Evolutionary conservation across 768 basidiomycete genomes (phyloP), one percentile per base, ranked within the genome.

Genomic region (Leccinum disarticulatum): DNA sequence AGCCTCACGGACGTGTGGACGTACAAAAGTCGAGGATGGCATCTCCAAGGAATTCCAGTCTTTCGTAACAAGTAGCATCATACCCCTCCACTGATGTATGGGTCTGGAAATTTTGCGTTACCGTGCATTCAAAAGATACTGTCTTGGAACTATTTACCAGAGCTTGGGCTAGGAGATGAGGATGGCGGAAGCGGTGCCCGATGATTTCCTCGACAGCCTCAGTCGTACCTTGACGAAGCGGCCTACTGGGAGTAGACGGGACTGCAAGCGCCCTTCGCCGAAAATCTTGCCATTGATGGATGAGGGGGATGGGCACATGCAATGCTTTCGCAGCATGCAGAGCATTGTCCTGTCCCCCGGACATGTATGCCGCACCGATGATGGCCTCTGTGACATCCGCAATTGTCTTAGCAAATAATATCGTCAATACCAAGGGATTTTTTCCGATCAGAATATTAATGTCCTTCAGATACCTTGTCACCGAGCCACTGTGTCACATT

Each of bases 361-460:
- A 84, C 49, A 90, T 77, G 68, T 87, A 93, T 5, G 88, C 90
- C 17, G 91, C 92, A 35, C 88, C 93, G 28, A 93, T 85, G 60
- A 94, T 84, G 4, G 93, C 90, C 73, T 95, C 93, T 9, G 84
- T 83, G 47, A 93, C 89, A 73, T 95, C 93, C 52, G 93, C 92
- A 30, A 93, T 79, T 22, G 86, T 84, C 92, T 93, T 33, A 27
- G 66, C 41, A 17, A 58, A 64, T 17, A 55, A 60, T 25, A 38
- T 43, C 53, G 52, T 73, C 55, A 69, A 52, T 9, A 61, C 19
- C 49, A 27, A 27, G 41, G 41, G n/a, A 22, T 28, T 28, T 49
- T 54, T 47, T 53, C 33, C 52, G 6, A 56, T 47, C 52, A 58
- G 52, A 43, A 54, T 36, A 13, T 36, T 28, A 43, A 54, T 36